Evolutionary conservation across 192 early-diverging fungal genomes (phyloP).

Genomic region (Entomortierella parvispora): DNA sequence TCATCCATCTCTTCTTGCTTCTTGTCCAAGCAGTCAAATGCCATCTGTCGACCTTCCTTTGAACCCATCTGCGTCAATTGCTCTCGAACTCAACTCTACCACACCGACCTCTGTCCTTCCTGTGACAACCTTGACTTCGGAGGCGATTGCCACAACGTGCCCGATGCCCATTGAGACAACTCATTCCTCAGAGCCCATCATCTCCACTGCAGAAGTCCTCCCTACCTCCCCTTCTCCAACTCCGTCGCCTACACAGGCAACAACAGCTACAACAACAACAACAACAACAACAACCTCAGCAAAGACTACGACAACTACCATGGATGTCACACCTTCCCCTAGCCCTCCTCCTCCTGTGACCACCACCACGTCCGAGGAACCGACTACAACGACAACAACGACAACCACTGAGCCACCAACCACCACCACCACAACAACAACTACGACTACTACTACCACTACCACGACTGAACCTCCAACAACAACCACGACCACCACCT

Average conservation of each 20-base stretch:
- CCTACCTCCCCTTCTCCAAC: too few species aligned
- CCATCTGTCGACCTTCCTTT: too few species aligned
- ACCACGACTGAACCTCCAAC: neutral
- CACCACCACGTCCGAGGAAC: neutral
- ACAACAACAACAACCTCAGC: too few species aligned
- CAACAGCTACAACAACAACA: conserved; percentile 6
- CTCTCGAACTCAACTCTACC: too few species aligned
- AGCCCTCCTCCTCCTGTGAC: neutral
- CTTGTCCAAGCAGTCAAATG: too few species aligned
- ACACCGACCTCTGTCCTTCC: too few species aligned
- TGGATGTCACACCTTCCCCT: too few species aligned
- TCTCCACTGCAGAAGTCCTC: too few species aligned
- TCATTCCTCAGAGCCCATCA: neutral
- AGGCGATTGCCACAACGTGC: too few species aligned
- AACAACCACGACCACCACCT: neutral
- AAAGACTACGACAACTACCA: conserved; percentile 8
- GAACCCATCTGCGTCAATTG: too few species aligned
- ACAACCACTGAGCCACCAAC: neutral
- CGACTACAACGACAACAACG: neutral
- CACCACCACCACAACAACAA: neutral
- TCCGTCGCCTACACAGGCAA: neutral
- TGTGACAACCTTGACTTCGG: too few species aligned
- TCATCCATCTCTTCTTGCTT: too few species aligned
- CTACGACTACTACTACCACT: neutral
- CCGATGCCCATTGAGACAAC: neutral